phyloP scores from a whole-genome alignment of 345 rosid species.

The Bruguiera parviflora region DNA sequence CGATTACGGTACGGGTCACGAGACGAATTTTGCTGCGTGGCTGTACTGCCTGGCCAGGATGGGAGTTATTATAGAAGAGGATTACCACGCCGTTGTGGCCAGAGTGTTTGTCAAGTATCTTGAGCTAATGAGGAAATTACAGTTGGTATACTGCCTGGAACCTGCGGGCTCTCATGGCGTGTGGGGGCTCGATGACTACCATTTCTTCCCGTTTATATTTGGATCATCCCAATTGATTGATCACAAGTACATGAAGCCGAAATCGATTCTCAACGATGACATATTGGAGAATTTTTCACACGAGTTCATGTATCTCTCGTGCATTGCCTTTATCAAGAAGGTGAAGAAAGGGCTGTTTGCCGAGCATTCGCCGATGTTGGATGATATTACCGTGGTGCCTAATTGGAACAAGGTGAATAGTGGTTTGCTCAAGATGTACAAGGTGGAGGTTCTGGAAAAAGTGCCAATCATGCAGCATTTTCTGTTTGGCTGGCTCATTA shows the following conservation, averaged over 20 bases:
- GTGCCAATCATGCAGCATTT: conserved; percentile 98
- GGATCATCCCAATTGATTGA: conserved; percentile 92
- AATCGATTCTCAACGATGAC: conserved; percentile 80
- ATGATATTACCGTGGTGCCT: conserved; percentile 94
- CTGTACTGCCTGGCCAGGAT: conserved; percentile 81
- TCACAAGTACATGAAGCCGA: conserved; percentile 94
- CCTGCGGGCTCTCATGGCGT: conserved; percentile 99
- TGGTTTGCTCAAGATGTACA: conserved; percentile 94
- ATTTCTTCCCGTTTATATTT: conserved; percentile 87
- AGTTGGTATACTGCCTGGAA: conserved; percentile 69
- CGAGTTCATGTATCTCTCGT: conserved; percentile 78
- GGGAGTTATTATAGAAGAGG: conserved; percentile 69
- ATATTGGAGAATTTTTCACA: conserved; percentile 77
- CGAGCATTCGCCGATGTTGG: conserved; percentile 86
- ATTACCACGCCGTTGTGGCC: conserved; percentile 74
- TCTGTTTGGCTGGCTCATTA: conserved; percentile 83
- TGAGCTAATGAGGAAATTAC: conserved; percentile 78
- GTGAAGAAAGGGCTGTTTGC: conserved; percentile 86
- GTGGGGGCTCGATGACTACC: conserved; percentile 99
- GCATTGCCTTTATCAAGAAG: conserved; percentile 76
- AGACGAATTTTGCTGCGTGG: conserved; percentile 92
- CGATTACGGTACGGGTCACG: conserved; percentile 90
- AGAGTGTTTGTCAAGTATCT: conserved; percentile 77
- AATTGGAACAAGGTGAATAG: conserved; percentile 92
- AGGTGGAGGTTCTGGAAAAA: conserved; percentile 89